Percentiles rank a stretch among this genome's conserved stretches.
Conservation (phyloP, 345 rosid genomes). For the Adansonia digitata region DNA sequence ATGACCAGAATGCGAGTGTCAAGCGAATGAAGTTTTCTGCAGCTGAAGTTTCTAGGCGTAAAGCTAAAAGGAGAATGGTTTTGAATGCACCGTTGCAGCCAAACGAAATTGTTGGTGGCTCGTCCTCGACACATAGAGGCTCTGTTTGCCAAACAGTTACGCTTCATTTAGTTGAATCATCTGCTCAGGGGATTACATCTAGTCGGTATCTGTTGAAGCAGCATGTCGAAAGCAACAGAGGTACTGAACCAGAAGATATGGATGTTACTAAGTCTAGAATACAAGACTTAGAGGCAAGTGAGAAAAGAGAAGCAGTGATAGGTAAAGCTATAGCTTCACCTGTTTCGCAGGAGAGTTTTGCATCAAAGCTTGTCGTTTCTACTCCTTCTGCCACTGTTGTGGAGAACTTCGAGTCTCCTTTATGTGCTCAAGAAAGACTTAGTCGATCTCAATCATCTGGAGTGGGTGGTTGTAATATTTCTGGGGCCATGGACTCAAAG, state of each 20-base stretch:
- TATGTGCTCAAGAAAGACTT: constrained; percentile 25
- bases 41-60: constrained; percentile 20
- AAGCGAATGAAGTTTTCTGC: constrained; percentile 51
- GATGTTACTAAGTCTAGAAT: constrained; percentile 27
- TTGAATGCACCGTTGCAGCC: constrained; percentile 11
- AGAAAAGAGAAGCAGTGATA: constrained; percentile 30
- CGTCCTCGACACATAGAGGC: constrained; percentile 23
- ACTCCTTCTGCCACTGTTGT: constrained; percentile 33
- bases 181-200: constrained; percentile 49
- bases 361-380: constrained; percentile 35
- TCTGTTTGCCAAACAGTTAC: constrained; percentile 25
- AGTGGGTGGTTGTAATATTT: constrained; percentile 16
- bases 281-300: constrained; percentile 16
- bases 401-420: constrained; percentile 30
- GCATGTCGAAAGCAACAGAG: constrained; percentile 24
- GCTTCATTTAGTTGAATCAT: constrained; percentile 59
- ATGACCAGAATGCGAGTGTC: constrained; percentile 26
- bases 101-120: constrained; percentile 12
- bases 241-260: constrained; percentile 20
- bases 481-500: constrained; percentile 38
- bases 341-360: constrained; percentile 72
- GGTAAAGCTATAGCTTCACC: constrained; percentile 60
- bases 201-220: constrained; percentile 51
- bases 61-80: constrained; percentile 20
- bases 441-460: constrained; percentile 25